Percentiles rank a stretch among this genome's conserved stretches.
Evolutionary conservation across 163 green algal genomes (phyloP).

Genomic region (Coccomyxa subellipsoidea): DNA sequence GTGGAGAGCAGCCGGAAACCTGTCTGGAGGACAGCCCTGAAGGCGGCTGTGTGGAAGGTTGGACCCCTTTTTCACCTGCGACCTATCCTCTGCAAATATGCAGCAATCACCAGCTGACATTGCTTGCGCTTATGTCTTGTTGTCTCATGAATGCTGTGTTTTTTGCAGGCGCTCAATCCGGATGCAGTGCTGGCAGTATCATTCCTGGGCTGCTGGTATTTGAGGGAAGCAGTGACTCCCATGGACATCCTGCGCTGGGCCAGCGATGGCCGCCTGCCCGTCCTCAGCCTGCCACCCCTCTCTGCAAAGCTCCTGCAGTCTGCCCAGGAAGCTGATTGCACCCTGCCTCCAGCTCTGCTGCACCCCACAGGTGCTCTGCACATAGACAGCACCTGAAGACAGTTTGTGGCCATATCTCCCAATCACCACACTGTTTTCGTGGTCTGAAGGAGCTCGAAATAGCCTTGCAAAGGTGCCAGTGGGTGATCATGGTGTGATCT

Average conservation of each 20-base stretch:
- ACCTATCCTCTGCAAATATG: not conserved
- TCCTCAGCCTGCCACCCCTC: not conserved
- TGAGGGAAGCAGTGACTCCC: not conserved
- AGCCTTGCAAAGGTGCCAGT: no score
- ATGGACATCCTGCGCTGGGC: constrained; percentile 1
- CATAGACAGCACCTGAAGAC: not conserved
- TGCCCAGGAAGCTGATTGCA: not conserved
- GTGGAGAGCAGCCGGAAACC: not conserved
- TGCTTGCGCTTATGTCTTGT: not conserved
- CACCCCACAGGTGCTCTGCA: not conserved
- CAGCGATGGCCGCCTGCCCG: not conserved
- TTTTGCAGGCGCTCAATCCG: not conserved
- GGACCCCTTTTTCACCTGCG: not conserved
- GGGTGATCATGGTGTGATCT: no score
- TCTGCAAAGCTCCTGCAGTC: not conserved
- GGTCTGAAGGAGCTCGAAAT: no score
- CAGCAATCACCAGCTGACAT: not conserved
- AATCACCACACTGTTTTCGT: no score
- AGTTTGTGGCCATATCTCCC: no score
- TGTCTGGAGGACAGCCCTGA: constrained; percentile 4
- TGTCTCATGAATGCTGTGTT: not conserved
- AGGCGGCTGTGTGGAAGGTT: constrained; percentile 1
- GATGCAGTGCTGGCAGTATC: not conserved
- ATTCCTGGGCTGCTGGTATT: not conserved
- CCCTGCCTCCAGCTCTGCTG: not conserved